These are phyloP conservation scores for Fusarium sp. DNA, from an alignment of 2,329 filamentous ascomycete species.

Conservation along the genomic window DNA sequence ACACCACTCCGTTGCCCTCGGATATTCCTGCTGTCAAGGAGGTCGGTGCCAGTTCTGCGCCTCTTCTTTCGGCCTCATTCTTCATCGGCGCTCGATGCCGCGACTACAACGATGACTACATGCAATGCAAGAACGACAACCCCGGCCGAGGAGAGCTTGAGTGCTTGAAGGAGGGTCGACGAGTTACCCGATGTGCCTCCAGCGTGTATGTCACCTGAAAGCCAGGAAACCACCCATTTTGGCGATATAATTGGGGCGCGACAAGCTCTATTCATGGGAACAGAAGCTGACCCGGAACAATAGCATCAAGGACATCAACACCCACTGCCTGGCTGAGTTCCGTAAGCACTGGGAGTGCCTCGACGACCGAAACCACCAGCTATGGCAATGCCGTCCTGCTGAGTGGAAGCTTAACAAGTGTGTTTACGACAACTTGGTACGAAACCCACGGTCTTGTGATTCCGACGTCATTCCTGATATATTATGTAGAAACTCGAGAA, in stretches of 20 bases:
- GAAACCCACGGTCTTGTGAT: conserved; percentile 46
- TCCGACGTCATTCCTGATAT: conserved; percentile 13
- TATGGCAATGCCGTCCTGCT: conserved; percentile 91
- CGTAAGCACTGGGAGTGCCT: conserved; percentile 94
- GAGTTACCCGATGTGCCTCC: conserved; percentile 94
- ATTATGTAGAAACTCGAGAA: conserved; percentile 79
- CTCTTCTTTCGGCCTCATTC: conserved; percentile 90
- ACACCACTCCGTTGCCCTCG: conserved; percentile 94
- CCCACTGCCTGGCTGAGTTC: conserved; percentile 91
- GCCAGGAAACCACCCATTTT: background rate
- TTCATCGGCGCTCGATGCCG: conserved; percentile 97
- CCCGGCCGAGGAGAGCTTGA: conserved; percentile 91
- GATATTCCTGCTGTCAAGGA: conserved; percentile 93
- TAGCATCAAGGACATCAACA: conserved; percentile 95
- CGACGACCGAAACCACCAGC: conserved; percentile 96
- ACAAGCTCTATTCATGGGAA: background rate
- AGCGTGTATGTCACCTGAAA: conserved; percentile 79
- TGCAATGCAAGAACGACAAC: conserved; percentile 98
- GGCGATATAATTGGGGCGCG: background rate
- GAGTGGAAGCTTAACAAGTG: conserved; percentile 96
- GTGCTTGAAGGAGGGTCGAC: conserved; percentile 94
- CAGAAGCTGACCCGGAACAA: conserved; percentile 35
- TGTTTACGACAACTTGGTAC: conserved; percentile 93
- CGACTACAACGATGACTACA: conserved; percentile 98
- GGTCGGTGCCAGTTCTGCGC: conserved; percentile 91